Evolutionary conservation across 306 rosid genomes (phyloP).

Genomic region (Fagus sylvatica): DNA sequence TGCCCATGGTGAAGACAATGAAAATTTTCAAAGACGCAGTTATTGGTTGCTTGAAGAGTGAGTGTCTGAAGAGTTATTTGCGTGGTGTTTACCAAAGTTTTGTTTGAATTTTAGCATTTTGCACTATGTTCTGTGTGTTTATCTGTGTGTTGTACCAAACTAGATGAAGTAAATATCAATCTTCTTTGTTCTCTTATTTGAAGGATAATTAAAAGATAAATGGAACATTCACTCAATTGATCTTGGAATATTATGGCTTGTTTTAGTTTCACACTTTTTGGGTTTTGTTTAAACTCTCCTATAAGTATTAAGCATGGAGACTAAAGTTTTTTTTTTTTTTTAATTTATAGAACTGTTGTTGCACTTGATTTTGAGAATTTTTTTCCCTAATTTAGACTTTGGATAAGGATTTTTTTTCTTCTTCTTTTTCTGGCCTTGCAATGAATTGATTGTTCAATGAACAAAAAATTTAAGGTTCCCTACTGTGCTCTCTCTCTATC

Average conservation of each 20-base stretch:
- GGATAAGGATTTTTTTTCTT: background rate
- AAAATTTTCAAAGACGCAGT: constrained; percentile 81
- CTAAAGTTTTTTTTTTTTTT: background rate
- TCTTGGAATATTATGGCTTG: background rate
- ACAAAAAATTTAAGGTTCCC: background rate
- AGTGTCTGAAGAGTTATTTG: constrained; percentile 35
- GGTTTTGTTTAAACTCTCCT: background rate
- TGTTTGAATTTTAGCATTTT: constrained; percentile 19
- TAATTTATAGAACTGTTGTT: background rate
- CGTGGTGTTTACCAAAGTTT: background rate
- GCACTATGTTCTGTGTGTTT: background rate
- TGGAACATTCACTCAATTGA: background rate
- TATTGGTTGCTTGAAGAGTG: constrained; percentile 96
- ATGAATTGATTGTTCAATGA: background rate
- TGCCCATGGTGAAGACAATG: constrained; percentile 88
- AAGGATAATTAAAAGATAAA: background rate
- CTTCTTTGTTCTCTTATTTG: constrained; percentile 6
- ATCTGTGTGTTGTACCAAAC: background rate
- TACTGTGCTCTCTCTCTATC: background rate
- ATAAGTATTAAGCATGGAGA: background rate
- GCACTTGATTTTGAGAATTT: background rate
- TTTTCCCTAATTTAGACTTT: background rate
- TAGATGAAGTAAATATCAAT: background rate
- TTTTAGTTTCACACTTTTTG: background rate
- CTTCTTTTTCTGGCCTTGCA: background rate